Base-by-base conservation (phyloP, 2,329 filamentous ascomycete genomes). In the Aureobasidium sp. region DNA sequence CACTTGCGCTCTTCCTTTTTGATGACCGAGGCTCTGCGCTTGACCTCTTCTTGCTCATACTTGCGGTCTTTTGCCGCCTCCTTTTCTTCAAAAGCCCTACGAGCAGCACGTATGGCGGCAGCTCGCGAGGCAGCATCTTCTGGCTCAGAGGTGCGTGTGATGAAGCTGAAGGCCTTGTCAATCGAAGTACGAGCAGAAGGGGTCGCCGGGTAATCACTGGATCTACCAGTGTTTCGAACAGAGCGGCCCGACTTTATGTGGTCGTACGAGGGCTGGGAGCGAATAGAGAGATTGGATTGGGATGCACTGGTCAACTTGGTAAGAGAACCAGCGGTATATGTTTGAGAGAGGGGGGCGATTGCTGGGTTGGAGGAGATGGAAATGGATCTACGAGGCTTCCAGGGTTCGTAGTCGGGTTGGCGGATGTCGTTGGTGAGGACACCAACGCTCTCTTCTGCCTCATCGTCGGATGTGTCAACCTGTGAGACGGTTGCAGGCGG, bases 1-100 rank as follows among this genome's bases (percentile, higher is more conserved):
- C 73, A 67, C 61, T 77, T 71, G 4, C 70, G 68, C 62, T 77
- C 74, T 33, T 76, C 73, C 62, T 70, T 74, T 65, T 78, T 81
- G 31, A 71, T 71, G 54, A 80, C 71, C 68, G 76, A 69, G 74
- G 81, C 63, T 33, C 71, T 70, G 50, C 76, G 76, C 73, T 74
- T 81, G 62, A 75, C 68, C 50, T 75, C 78, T 60, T 82, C 81
- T 67, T 80, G 77, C 67, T 84, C 79, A 49, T 78, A 72, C 66
- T 82, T 82, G 54, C 75, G 77, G 60, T 78, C 78, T 66, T 85
- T 85, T 39, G 78, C 80, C 4, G 79, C 81, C 71, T 85, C 81
- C 66, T 82, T 82, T 65, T 84, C 81, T 62, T 82, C 77, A 68
- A 84, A 85, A 35, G 82, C 82, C 56, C 79, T 75, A 7, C 83